Base-by-base conservation (phyloP, 2,329 filamentous ascomycete genomes). In the Xylariaceae sp. region DNA sequence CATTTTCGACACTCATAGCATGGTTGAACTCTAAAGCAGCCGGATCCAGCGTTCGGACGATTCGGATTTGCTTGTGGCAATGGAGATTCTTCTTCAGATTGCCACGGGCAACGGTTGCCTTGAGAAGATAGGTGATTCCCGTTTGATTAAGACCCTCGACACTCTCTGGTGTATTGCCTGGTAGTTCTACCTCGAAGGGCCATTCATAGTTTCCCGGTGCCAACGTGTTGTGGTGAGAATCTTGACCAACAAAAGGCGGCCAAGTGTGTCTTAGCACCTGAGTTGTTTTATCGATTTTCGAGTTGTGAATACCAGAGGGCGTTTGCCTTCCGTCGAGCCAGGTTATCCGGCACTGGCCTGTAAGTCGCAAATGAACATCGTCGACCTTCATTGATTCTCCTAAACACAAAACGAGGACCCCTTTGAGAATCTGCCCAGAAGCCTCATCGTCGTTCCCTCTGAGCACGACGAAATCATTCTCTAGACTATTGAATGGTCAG, bases 1-100 rank as follows among this genome's bases (percentile, higher is more conserved):
- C 87, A 64, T 96, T 96, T 69, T 96, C 91, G 56, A 97, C 91
- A 55, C 89, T 89, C 89, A 96, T 94, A 42, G 90, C 86, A 68
- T 97, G 87, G 35, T 87, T 78, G 54, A 91, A 80, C 65, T 92
- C 88, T 51, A 91, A 75, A 11, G 87, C 86, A 44, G 84, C 85
- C 11, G 87, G 80, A 52, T 89, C 86, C 42, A 91, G 73, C 0
- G 89, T 92, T 49, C 89, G 81, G 50, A 92, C 87, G 49, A 92
- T 82, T 48, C 89, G 82, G 48, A 94, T 70, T 46, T 87, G 85
- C 68, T 92, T 92, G 66, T 86, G 86, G 32, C 89, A 81, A 58
- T 88, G 83, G 44, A 95, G 75, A 66, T 96, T 90, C 73, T 95
- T 92, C 62, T 87, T 85, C 62, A 96, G 84, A 73, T 94, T 95